Evolutionary conservation across 2,329 filamentous ascomycete genomes (phyloP).

Genomic region (Colletotrichum sp.): DNA sequence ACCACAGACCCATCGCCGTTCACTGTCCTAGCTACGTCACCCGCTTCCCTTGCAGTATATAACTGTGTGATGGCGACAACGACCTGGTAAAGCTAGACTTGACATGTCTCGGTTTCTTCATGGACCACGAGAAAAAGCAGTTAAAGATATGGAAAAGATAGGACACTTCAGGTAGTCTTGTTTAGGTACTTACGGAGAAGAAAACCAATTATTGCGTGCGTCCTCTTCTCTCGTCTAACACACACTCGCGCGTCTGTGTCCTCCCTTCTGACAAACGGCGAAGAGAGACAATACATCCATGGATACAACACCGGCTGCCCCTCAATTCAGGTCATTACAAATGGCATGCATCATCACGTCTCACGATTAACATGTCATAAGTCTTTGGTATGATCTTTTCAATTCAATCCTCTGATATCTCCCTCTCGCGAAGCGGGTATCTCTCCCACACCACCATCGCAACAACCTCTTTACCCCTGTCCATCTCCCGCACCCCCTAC

Average conservation of each 20-base stretch:
- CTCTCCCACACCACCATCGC: background rate
- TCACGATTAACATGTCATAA: background rate
- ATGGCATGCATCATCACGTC: background rate
- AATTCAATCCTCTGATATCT: background rate
- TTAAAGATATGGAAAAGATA: background rate
- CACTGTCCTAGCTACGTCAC: background rate
- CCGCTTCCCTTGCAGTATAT: background rate
- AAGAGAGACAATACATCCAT: too few relatives aligned
- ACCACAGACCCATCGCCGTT: background rate
- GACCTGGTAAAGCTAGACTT: background rate
- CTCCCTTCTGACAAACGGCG: too few relatives aligned
- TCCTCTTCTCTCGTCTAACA: background rate
- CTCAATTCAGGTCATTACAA: background rate
- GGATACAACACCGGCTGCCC: too few relatives aligned
- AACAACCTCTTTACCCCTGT: background rate
- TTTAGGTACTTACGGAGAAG: too few relatives aligned
- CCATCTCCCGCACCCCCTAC: background rate
- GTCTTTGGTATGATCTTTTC: background rate
- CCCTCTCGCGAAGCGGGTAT: background rate
- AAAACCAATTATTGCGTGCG: background rate
- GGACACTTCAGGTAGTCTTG: background rate
- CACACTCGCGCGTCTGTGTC: too few relatives aligned
- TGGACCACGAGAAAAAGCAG: background rate
- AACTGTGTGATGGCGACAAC: background rate
- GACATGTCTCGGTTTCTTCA: fast-evolving